Evolutionary conservation across 768 basidiomycete species (phyloP), one percentile per base, ranked within the genome.

Genomic region (Kwoniella dendrophila): DNA sequence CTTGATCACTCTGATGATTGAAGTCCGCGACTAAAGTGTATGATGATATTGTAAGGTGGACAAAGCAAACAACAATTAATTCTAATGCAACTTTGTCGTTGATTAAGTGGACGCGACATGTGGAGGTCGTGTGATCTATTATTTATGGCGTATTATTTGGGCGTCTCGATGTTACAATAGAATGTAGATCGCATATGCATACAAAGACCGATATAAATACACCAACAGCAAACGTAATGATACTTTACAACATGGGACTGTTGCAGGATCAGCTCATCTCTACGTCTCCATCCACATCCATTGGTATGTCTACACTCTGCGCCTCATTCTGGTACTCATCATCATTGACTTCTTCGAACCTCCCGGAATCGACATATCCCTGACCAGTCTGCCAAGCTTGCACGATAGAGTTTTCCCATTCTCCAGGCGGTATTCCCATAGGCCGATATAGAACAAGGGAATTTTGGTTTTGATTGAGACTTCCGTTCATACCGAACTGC

Each of bases 401-500:
- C 10, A 72, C 73, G 0, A 72, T 51, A 6, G 43, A 14, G 16
- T 71, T 64, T 16, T 38, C 26, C 11, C 7, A 20, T 7, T 49
- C 24, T n/a, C 66, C 44, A 16, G 59, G 49, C 3, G 47, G 55
- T 1, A 69, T 47, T 3, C 61, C 68, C 7, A 68, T 29, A 8
- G 69, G 69, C 27, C 64, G 51, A 52, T 75, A 75, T 14, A 72
- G 58, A 2, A 75, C 52, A 36, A 75, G 40, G 4, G 64, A 64
- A 12, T 56, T 51, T 10, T 57, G 56, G 18, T 24, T 30, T 16
- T 51, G 26, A 8, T 44, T 50, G 12, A n/a, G n/a, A 32, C 27
- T 36, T n/a, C 11, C n/a, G 11, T 50, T 33, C 24, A 41, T 27
- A 32, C 27, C 11, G 12, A 67, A 32, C 2, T 66, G 49, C 24